Base-by-base conservation (phyloP, 2,329 filamentous ascomycete species). In the Macrophomina phaseolina region DNA sequence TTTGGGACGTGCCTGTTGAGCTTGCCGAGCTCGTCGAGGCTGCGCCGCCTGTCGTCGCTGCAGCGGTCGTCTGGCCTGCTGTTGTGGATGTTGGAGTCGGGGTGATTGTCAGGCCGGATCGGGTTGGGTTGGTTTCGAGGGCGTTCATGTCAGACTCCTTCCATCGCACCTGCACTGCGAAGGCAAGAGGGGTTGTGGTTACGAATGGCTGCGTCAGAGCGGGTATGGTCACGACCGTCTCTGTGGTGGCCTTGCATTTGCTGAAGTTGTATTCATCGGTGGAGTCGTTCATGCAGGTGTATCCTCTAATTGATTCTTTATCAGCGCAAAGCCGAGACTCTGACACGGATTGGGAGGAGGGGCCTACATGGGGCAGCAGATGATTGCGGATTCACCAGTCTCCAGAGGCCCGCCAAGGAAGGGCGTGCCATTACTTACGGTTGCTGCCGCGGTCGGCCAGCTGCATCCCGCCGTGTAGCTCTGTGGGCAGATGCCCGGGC, bases 151-250 rank as follows among this genome's bases (percentile, higher is more conserved):
- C 61, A 4, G 61, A 40, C 9, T 12, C n/a, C 16, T 53, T 51
- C 61, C 61, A 64, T 12, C 61, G 61, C 3, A 64, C 61, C 8
- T 64, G 61, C 16, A 64, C 53, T 34, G 61, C 61, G 61, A n/a
- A 64, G 16, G 40, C 61, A n/a, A 46, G 56, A 5, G 56, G 56
- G 28, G 56, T 61, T 5, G 56, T 61, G 6, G 56, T 45, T 45
- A 45, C 16, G 9, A 14, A 14, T 5, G 42, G 11, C 8, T 14
- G 11, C 7, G 42, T 45, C 5, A 14, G 11, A 16, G 42, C 42
- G 2, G 42, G 42, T 14, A 45, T 14, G 8, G 16, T 45, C 5
- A 14, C 11, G 5, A n/a, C 16, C 6, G 56, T 9, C 12, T 28
- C 14, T 2, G 56, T 48, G 7, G 56, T 61, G 8, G 40, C 42